Evolutionary conservation across 2,329 filamentous ascomycete species (phyloP).

Genomic region (Monosporascus sp.): DNA sequence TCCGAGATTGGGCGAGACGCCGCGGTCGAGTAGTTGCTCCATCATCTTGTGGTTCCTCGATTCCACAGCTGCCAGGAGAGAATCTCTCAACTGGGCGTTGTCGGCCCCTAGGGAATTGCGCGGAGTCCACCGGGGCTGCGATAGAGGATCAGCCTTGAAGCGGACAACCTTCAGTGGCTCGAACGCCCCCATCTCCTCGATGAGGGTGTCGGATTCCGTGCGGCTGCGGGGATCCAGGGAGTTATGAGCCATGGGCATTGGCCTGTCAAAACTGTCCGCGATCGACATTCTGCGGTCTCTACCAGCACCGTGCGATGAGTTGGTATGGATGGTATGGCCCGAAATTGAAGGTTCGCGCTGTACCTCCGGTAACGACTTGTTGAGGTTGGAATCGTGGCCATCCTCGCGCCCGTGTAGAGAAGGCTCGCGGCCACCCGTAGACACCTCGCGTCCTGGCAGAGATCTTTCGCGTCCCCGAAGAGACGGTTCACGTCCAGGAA

Average conservation of each 20-base stretch:
- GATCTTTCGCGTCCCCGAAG: no score
- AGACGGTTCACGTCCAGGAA: no score
- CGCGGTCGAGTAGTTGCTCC: conserved; percentile 54
- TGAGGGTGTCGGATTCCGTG: conserved; percentile 21
- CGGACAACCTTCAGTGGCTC: conserved; percentile 39
- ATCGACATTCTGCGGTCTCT: conserved; percentile 14
- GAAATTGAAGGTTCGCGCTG: conserved; percentile 17
- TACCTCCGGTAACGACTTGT: conserved; percentile 8
- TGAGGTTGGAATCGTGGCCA: conserved; percentile 3
- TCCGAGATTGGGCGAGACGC: conserved; percentile 46
- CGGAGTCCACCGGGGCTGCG: conserved; percentile 49
- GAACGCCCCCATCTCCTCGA: conserved; percentile 28
- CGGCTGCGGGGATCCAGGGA: conserved; percentile 10
- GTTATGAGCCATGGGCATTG: neutral
- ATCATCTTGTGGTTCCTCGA: conserved; percentile 51
- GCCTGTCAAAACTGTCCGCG: conserved; percentile 6
- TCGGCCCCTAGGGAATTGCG: conserved; percentile 39
- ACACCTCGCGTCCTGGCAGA: no score
- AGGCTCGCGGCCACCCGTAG: neutral
- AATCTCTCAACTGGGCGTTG: conserved; percentile 38
- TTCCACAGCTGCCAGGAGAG: conserved; percentile 51
- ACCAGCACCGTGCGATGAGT: conserved; percentile 10
- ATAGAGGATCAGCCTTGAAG: conserved; percentile 44
- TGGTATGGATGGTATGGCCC: conserved; percentile 12
- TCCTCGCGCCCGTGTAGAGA: conserved; percentile 3